Base-by-base conservation (phyloP, 345 rosid genomes). In the Corchorus capsularis region DNA sequence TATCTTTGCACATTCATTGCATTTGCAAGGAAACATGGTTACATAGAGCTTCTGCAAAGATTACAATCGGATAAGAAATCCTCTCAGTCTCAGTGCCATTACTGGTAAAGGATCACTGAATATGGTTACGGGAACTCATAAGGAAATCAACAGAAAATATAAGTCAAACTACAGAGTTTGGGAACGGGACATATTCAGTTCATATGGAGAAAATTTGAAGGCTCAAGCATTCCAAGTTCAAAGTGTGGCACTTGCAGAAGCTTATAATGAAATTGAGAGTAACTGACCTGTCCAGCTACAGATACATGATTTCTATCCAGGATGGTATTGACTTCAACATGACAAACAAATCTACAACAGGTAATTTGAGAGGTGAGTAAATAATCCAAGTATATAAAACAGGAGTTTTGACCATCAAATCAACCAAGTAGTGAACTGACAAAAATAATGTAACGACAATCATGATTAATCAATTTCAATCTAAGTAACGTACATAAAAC, bases 1-100 rank as follows among this genome's bases (percentile, higher is more conserved):
- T 83, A 95, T 87, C 89, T 93, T 95, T 12, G 99, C 99, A 84
- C 99, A 95, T 82, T 93, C 99, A 73, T 93, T 95, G 92, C 99
- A 95, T 71, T 93, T 95, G 92, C 99, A 95, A 65, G 99, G 99
- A 84, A 90, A 95, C 98, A 95, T 93, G 60, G 98, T 95, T 78
- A 95, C 99, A 71, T 90, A 95, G 62, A 95, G 99, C 88, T 84
- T 90, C 99, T 95, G 94, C 85, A 85, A 80, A 86, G 19, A 79
- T 75, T 19, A 65, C 39, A 59, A 79, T 19, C 59, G 76, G 43
- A 54, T 39, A 50, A 39, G 43, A 61, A 46, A 63, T 4, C 56
- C 20, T 49, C 53, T 79, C 49, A 59, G 47, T 49, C 53, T 79
- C 56, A 59, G 41, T 56, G 77, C 55, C 66, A 54, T 53, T 64